Conservation (phyloP, 805 yeast species). For the Myxozyma monticola region DNA sequence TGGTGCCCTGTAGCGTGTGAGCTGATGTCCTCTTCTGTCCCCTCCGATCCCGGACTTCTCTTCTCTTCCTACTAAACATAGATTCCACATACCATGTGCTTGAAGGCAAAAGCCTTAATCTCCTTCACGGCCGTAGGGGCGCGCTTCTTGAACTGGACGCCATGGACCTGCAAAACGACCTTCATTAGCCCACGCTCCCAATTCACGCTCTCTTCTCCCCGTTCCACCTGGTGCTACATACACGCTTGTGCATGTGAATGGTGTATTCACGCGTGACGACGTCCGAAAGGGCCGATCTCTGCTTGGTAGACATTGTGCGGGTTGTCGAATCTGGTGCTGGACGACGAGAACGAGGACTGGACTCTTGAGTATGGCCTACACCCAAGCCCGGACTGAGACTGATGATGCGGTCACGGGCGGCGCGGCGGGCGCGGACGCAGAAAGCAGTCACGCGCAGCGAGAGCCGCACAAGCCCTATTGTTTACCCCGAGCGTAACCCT, state of each 20-base stretch:
- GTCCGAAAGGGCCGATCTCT: constrained; percentile 88
- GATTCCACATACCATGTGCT: constrained; percentile 67
- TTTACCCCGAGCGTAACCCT: too few relatives aligned
- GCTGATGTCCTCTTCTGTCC: too few relatives aligned
- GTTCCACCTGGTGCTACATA: constrained; percentile 48
- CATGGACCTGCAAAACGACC: constrained; percentile 67
- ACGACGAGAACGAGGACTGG: too few relatives aligned
- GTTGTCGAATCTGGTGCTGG: too few relatives aligned
- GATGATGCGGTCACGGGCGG: too few relatives aligned
- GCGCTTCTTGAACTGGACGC: constrained; percentile 98
- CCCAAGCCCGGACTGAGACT: too few relatives aligned
- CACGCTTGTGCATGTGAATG: constrained; percentile 99
- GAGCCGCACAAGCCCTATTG: too few relatives aligned
- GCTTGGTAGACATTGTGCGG: constrained; percentile 42
- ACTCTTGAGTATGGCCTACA: too few relatives aligned
- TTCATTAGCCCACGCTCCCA: background rate
- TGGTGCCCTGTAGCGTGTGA: constrained; percentile 59
- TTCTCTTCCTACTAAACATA: background rate
- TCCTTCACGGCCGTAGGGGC: constrained; percentile 99
- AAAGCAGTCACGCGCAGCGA: too few relatives aligned
- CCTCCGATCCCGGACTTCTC: too few relatives aligned
- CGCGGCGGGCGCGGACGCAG: too few relatives aligned
- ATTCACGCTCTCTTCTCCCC: background rate
- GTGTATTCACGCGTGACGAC: constrained; percentile 99
- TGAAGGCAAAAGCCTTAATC: constrained; percentile 96